Evolutionary conservation across 257 asterid genomes (phyloP).

Genomic region (Solanum lycopersicoides): DNA sequence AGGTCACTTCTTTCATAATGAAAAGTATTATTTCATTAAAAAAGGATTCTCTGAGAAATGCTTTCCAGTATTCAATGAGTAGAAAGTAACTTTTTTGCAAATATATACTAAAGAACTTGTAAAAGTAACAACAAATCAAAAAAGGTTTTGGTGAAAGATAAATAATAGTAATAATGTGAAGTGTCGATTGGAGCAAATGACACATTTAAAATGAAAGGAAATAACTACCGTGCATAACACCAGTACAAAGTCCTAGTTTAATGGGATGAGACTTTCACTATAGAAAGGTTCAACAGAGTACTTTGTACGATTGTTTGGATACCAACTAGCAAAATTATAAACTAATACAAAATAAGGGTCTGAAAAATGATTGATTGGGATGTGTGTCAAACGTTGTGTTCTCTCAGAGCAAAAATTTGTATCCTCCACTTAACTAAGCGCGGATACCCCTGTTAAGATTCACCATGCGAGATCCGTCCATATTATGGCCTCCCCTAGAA

Average conservation of each 20-base stretch:
- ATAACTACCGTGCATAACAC: not conserved
- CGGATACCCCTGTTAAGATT: slow-evolving; percentile 73
- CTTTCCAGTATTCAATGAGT: not conserved
- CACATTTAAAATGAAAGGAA: not conserved
- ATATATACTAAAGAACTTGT: not conserved
- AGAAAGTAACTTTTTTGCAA: not conserved
- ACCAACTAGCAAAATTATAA: not conserved
- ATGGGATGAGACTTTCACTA: not conserved
- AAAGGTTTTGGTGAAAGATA: not conserved
- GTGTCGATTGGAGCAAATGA: not conserved
- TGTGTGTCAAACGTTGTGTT: not conserved
- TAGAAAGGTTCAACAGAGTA: not conserved
- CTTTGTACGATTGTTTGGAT: not conserved
- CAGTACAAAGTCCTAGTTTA: not conserved
- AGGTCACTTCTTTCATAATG: not conserved
- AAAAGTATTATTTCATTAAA: not conserved
- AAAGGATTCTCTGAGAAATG: not conserved
- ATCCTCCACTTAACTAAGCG: slow-evolving; percentile 1
- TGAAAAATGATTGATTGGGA: not conserved
- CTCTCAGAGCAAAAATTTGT: not conserved
- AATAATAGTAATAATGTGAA: not conserved
- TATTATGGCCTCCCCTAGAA: slow-evolving; percentile 46
- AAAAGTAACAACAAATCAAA: not conserved
- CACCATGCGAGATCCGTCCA: slow-evolving; percentile 76
- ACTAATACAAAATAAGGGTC: not conserved